A percentile compares a stretch with the other conserved stretches of the same genome.
Conservation (phyloP, 169 alveolate genomes). For the Cryptosporidium viatorum region DNA sequence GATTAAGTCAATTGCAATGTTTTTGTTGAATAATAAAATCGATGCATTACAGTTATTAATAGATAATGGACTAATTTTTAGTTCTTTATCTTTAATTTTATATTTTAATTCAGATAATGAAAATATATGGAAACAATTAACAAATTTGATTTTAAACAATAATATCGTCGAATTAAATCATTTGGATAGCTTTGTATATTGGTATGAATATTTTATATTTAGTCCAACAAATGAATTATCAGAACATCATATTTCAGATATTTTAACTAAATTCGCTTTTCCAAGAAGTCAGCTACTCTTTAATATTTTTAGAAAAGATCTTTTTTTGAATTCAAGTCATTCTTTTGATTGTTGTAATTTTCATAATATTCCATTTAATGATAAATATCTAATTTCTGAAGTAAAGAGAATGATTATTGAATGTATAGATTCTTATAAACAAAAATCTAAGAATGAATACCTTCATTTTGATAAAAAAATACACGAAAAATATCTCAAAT, state of each 20-base stretch:
- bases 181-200: conserved; percentile 3
- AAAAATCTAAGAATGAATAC: not conserved
- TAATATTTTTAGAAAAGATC: not conserved
- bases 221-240: conserved; percentile 6
- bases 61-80: conserved; percentile 3
- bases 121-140: not conserved
- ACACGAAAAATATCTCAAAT: conserved; percentile 43
- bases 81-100: conserved; percentile 37
- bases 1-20: conserved; percentile 21
- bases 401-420: not conserved
- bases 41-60: conserved; percentile 5
- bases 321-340: not conserved
- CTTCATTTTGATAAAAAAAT: not conserved
- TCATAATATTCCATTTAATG: conserved; percentile 46
- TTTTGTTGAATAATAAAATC: conserved; percentile 18
- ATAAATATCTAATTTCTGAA: not conserved
- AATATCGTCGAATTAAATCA: not conserved
- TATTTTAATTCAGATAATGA: conserved; percentile 13
- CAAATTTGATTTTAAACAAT: not conserved
- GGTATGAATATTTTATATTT: conserved; percentile 34
- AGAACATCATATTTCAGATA: not conserved
- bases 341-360: conserved; percentile 23
- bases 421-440: not conserved
- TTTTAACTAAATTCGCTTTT: not conserved
- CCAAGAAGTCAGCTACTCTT: conserved; percentile 1